Percentiles rank a stretch among this genome's conserved stretches.
Evolutionary conservation across 2,329 filamentous ascomycete genomes (phyloP).

Genomic region (Stachybotrys chartarum): DNA sequence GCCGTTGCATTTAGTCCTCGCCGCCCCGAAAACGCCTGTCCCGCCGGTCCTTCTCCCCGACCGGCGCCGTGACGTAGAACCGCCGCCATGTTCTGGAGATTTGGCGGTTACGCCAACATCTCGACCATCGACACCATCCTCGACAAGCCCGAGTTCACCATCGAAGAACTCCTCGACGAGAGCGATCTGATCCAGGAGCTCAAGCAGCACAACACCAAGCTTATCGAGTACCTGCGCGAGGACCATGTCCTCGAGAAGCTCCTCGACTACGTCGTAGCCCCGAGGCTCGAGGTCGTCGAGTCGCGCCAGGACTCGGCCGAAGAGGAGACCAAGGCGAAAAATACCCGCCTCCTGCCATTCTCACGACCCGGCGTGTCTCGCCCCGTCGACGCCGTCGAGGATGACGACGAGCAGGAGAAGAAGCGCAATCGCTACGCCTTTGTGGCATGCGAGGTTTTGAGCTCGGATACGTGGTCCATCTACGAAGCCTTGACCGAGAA

Average conservation of each 20-base stretch:
- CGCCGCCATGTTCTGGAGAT: constrained; percentile 97
- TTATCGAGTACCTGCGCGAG: constrained; percentile 91
- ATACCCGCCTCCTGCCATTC: constrained; percentile 36
- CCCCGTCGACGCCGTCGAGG: constrained; percentile 36
- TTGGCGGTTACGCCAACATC: constrained; percentile 96
- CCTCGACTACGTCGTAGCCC: constrained; percentile 85
- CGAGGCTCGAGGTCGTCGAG: constrained; percentile 54
- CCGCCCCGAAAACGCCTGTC: constrained; percentile 10
- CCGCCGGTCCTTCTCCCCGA: constrained; percentile 21
- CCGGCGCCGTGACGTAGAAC: constrained; percentile 24
- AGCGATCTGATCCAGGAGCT: constrained; percentile 94
- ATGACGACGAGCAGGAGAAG: constrained; percentile 71
- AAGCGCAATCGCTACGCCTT: constrained; percentile 90
- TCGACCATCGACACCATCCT: constrained; percentile 95
- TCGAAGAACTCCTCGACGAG: constrained; percentile 95
- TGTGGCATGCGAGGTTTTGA: constrained; percentile 85
- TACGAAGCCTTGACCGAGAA: constrained; percentile 88
- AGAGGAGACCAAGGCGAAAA: constrained; percentile 41
- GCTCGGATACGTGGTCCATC: constrained; percentile 95
- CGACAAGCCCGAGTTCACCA: constrained; percentile 90
- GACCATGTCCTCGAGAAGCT: constrained; percentile 77
- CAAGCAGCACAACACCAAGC: constrained; percentile 95
- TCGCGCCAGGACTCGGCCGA: constrained; percentile 43
- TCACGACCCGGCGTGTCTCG: constrained; percentile 47
- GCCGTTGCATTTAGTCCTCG: constrained; percentile 9